A percentile compares a stretch with the other conserved stretches of the same genome.
Evolutionary conservation across 1,284 basidiomycete genomes (phyloP).

Genomic region (Moesziomyces globuligerus): DNA sequence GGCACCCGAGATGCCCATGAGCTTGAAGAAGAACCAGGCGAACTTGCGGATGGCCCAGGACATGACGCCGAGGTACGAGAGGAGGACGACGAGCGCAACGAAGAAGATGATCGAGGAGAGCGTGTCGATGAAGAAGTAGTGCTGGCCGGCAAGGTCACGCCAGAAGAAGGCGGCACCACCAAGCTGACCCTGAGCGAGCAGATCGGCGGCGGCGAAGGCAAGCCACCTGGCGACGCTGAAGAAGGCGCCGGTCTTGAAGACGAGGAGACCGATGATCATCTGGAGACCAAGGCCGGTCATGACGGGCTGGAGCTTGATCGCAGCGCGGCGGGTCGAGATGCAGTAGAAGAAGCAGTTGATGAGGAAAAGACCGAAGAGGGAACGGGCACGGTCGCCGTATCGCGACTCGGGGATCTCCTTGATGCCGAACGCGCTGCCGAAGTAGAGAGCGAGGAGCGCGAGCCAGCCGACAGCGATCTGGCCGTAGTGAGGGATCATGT

Average conservation of each 20-base stretch:
- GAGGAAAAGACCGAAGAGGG: constrained; percentile 56
- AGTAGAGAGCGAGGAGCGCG: constrained; percentile 52
- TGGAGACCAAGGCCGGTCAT: constrained; percentile 60
- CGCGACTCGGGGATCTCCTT: constrained; percentile 48
- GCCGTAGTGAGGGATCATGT: constrained; percentile 49
- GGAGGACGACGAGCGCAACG: constrained; percentile 73
- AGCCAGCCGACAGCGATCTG: constrained; percentile 53
- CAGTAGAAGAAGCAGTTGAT: constrained; percentile 57
- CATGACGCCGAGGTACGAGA: constrained; percentile 70
- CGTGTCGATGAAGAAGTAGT: constrained; percentile 62
- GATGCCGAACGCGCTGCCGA: constrained; percentile 60
- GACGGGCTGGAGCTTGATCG: constrained; percentile 54
- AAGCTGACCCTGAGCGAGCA: constrained; percentile 54
- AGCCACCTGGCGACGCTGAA: constrained; percentile 58
- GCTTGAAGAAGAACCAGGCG: constrained; percentile 93
- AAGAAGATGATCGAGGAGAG: constrained; percentile 76
- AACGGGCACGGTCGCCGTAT: constrained; percentile 52
- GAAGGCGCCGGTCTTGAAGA: constrained; percentile 62
- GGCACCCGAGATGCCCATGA: constrained; percentile 77
- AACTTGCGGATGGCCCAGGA: constrained; percentile 61
- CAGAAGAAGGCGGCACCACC: constrained; percentile 64
- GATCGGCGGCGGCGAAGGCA: constrained; percentile 56
- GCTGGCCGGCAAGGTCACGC: constrained; percentile 36
- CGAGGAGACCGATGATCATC: constrained; percentile 63
- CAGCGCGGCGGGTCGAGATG: constrained; percentile 45